A percentile compares a stretch with the other conserved stretches of the same genome.
Evolutionary conservation across 2,329 filamentous ascomycete species (phyloP).

Genomic region (Fusarium mexicanum): DNA sequence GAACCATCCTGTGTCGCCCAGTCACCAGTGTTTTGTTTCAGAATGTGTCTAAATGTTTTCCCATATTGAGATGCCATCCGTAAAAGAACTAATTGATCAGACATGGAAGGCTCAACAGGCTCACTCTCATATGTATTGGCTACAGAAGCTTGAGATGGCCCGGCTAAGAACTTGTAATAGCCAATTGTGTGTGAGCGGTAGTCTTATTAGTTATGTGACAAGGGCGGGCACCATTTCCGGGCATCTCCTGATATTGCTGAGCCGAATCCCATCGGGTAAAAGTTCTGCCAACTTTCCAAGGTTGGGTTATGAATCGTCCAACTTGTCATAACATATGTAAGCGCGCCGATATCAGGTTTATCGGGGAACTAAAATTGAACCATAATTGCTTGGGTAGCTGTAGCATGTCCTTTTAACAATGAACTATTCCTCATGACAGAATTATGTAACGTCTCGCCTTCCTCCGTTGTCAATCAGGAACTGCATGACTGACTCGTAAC

Average conservation of each 20-base stretch:
- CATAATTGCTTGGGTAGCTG: rapidly evolving
- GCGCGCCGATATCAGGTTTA: background rate
- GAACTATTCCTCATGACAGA: rapidly evolving
- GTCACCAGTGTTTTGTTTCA: background rate
- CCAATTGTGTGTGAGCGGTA: rapidly evolving
- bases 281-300: too few relatives aligned
- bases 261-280: rapidly evolving
- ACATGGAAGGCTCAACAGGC: background rate
- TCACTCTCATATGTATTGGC: rapidly evolving
- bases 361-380: rapidly evolving
- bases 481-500: rapidly evolving
- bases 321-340: rapidly evolving
- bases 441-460: too few relatives aligned
- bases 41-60: background rate
- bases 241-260: background rate
- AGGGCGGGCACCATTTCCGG: rapidly evolving
- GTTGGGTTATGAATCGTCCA: rapidly evolving
- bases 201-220: too few relatives aligned
- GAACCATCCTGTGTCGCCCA: too few relatives aligned
- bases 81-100: background rate
- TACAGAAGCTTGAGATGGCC: rapidly evolving
- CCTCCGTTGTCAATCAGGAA: rapidly evolving
- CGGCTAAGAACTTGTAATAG: rapidly evolving
- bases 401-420: rapidly evolving
- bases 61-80: too few relatives aligned